These are phyloP conservation scores for Schrenkiella parvula DNA, from an alignment of 345 rosid species.

Conservation along the genomic window DNA sequence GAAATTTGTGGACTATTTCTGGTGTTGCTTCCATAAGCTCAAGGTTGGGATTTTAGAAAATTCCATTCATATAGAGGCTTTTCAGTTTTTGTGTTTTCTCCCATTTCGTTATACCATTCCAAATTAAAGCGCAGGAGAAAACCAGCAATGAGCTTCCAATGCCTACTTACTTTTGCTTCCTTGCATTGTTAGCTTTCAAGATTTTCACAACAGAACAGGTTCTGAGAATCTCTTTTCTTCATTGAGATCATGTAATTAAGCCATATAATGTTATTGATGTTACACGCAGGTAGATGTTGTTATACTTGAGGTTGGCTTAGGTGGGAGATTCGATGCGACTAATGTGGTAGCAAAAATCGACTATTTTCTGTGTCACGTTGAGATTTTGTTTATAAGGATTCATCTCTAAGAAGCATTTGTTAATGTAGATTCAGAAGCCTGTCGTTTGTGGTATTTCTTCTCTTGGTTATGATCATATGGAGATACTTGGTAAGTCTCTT, in stretches of 20 bases:
- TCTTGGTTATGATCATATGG: conserved; percentile 99
- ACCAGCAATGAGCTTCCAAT: conserved; percentile 67
- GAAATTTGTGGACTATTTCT: conserved; percentile 85
- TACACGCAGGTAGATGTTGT: conserved; percentile 78
- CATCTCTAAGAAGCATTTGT: background rate
- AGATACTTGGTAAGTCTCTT: conserved; percentile 90
- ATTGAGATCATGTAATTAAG: background rate
- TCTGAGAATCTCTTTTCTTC: background rate
- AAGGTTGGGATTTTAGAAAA: conserved; percentile 46
- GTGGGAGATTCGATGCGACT: conserved; percentile 88
- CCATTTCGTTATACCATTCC: background rate
- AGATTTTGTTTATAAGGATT: background rate
- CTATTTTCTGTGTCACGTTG: background rate
- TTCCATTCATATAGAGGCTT: background rate
- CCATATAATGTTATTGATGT: conserved; percentile 1
- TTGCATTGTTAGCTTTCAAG: conserved; percentile 88
- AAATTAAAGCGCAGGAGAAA: conserved; percentile 52
- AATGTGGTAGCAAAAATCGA: conserved; percentile 58
- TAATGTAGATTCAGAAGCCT: conserved; percentile 68
- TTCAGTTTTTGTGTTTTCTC: background rate
- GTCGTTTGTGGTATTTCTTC: conserved; percentile 85
- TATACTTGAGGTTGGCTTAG: conserved; percentile 92
- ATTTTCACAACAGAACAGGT: conserved; percentile 88
- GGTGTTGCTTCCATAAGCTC: conserved; percentile 91
- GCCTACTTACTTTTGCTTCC: conserved; percentile 91